phyloP scores from a whole-genome alignment of 208 protist species.

The Porcisia hertigi region DNA sequence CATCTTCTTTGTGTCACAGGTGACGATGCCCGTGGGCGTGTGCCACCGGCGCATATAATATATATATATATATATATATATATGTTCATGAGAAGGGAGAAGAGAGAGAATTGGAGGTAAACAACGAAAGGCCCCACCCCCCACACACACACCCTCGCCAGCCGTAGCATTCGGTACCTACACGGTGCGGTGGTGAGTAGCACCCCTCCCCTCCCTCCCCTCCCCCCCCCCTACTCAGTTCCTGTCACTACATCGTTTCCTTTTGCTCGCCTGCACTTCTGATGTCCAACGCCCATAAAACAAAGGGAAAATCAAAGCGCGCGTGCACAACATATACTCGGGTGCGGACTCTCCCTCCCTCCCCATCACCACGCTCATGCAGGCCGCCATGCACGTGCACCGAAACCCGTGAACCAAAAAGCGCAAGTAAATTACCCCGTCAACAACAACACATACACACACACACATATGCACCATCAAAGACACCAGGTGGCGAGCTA shows the following conservation, averaged over 20 bases:
- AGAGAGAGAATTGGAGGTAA: not conserved
- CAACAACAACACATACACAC: not conserved
- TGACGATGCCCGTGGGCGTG: not conserved
- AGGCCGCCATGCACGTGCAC: not conserved
- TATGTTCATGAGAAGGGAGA: not conserved
- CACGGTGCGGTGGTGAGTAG: not conserved
- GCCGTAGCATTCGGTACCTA: not conserved
- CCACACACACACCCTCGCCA: not conserved
- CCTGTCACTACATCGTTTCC: not conserved
- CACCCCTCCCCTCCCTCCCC: not conserved
- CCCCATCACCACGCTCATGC: too few species aligned
- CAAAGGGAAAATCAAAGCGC: too few species aligned
- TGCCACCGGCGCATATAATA: not conserved
- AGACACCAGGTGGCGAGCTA: constrained; percentile 1
- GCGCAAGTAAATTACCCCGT: not conserved
- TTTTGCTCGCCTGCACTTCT: not conserved
- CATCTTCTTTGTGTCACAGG: not conserved
- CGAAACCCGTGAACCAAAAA: not conserved
- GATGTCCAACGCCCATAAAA: not conserved
- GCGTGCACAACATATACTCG: too few species aligned
- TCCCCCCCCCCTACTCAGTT: not conserved
- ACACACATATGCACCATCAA: not conserved
- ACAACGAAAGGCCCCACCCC: not conserved
- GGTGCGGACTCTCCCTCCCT: too few species aligned
- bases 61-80: not conserved